phyloP scores from a whole-genome alignment of 2,329 filamentous ascomycete species.

The Alternaria sp. region DNA sequence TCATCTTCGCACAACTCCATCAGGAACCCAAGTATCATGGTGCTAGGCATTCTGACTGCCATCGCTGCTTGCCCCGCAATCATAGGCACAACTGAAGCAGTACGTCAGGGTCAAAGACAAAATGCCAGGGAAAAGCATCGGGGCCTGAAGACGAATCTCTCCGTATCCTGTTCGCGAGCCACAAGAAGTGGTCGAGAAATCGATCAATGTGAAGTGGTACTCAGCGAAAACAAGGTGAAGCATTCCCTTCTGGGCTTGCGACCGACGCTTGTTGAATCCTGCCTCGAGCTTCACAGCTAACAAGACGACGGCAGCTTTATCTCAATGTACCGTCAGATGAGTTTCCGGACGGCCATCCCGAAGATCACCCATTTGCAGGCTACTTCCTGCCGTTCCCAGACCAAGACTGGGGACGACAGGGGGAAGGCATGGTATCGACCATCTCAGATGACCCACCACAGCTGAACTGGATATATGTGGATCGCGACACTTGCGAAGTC shows the following conservation, averaged over 20 bases:
- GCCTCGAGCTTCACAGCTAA: not conserved
- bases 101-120: conserved; percentile 57
- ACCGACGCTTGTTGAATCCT: not conserved
- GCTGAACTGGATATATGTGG: conserved; percentile 43
- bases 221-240: conserved; percentile 54
- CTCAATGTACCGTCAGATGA: conserved; percentile 23
- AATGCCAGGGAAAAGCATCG: conserved; percentile 57
- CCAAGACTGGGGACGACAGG: conserved; percentile 47
- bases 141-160: conserved; percentile 55
- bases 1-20: not conserved
- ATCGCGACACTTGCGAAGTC: conserved; percentile 36
- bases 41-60: conserved; percentile 49
- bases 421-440: conserved; percentile 61
- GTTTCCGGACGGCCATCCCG: conserved; percentile 21
- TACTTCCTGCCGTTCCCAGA: conserved; percentile 67
- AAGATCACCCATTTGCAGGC: conserved; percentile 61
- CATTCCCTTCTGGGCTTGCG: not conserved
- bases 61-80: conserved; percentile 54
- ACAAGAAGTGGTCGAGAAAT: conserved; percentile 54
- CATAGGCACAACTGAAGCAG: conserved; percentile 57
- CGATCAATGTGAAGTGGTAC: conserved; percentile 51
- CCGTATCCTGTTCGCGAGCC: conserved; percentile 52
- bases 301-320: conserved; percentile 10
- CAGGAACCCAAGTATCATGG: conserved; percentile 19
- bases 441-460: conserved; percentile 54